Evolutionary conservation across 805 yeast genomes (phyloP).

Genomic region (Metschnikowia hibisci): DNA sequence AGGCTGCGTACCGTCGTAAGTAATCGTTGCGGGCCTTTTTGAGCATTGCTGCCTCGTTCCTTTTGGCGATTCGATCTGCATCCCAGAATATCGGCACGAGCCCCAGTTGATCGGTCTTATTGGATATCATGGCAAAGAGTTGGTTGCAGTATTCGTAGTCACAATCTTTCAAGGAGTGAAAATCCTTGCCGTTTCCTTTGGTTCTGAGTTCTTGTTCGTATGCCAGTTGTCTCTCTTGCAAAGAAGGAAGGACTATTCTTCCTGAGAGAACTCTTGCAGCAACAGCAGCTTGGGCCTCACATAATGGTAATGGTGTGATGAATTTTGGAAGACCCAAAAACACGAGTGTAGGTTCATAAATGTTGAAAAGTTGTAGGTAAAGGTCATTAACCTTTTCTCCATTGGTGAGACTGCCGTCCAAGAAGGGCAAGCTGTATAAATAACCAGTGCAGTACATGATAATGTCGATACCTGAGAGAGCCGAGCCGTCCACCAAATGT

Average conservation of each 20-base stretch:
- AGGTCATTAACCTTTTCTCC: constrained; percentile 13
- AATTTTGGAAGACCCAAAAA: constrained; percentile 16
- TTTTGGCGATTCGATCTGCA: constrained; percentile 10
- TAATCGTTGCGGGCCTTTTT: constrained; percentile 16
- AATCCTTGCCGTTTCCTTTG: constrained; percentile 14
- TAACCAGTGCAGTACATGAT: constrained; percentile 20
- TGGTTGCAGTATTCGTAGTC: constrained; percentile 21
- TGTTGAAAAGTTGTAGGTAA: constrained; percentile 16
- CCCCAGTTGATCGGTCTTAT: constrained; percentile 16
- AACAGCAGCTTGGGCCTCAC: constrained; percentile 18
- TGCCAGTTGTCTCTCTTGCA: constrained; percentile 5
- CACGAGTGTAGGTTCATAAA: constrained; percentile 16
- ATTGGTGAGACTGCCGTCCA: constrained; percentile 13
- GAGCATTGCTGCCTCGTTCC: constrained; percentile 15
- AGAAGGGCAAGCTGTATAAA: constrained; percentile 17
- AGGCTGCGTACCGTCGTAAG: constrained; percentile 14
- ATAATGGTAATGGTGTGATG: constrained; percentile 17
- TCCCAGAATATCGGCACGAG: constrained; percentile 22
- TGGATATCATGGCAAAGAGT: constrained; percentile 15
- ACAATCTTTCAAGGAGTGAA: constrained; percentile 19
- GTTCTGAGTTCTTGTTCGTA: constrained; percentile 11
- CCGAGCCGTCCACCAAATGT: constrained; percentile 9
- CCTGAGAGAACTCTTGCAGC: constrained; percentile 18
- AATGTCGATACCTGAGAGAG: constrained; percentile 11
- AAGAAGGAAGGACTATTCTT: constrained; percentile 12